These are phyloP conservation scores for Solanum chiquidenum DNA, from an alignment of 257 asterid species.

Conservation along the genomic window DNA sequence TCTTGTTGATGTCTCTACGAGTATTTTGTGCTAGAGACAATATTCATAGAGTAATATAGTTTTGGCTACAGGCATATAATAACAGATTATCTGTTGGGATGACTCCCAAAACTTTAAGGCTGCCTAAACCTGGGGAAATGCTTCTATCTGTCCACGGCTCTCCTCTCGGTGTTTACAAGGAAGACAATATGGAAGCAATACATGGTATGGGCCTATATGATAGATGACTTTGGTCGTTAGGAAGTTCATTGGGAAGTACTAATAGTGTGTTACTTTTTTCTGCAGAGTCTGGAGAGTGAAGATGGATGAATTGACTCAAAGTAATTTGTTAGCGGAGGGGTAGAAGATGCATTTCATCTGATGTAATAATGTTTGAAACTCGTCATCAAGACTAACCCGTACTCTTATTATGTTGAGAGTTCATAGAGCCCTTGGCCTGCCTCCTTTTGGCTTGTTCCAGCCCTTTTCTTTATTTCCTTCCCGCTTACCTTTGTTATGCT, in stretches of 20 bases:
- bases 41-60: neutral
- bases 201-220: constrained; percentile 30
- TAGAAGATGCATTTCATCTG: neutral
- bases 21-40: neutral
- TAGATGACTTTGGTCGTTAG: neutral
- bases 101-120: constrained; percentile 70
- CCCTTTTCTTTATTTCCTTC: neutral
- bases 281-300: constrained; percentile 17
- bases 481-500: neutral
- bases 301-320: neutral
- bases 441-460: neutral
- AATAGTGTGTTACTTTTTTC: neutral
- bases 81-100: constrained; percentile 61
- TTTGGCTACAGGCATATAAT: constrained; percentile 38
- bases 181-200: constrained; percentile 91
- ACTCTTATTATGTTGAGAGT: neutral
- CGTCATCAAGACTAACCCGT: neutral
- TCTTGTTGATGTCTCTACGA: neutral
- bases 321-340: neutral
- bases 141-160: constrained; percentile 90
- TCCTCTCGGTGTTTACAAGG: constrained; percentile 83
- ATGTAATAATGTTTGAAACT: neutral
- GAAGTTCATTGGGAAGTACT: neutral
- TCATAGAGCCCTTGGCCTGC: neutral
- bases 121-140: constrained; percentile 78